phyloP scores from a whole-genome alignment of 2,329 filamentous ascomycete species.

The Orbilia ellipsospora region DNA sequence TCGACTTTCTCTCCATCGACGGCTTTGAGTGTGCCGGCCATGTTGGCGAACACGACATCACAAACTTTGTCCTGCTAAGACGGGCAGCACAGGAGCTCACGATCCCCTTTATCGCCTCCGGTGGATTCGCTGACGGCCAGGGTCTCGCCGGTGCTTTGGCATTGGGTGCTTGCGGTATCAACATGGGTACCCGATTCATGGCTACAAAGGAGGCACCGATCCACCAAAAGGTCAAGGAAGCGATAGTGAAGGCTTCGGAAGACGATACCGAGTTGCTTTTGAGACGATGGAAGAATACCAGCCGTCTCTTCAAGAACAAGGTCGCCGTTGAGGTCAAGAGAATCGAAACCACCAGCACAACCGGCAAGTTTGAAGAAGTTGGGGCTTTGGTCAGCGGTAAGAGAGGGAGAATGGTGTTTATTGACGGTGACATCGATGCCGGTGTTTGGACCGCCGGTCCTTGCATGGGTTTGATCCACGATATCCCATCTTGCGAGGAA shows the following conservation, averaged over 20 bases:
- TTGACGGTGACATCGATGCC: slow-evolving; percentile 89
- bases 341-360: slow-evolving; percentile 83
- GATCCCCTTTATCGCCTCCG: slow-evolving; percentile 93
- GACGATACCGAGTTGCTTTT: slow-evolving; percentile 82
- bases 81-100: slow-evolving; percentile 83
- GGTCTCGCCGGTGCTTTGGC: slow-evolving; percentile 90
- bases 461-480: slow-evolving; percentile 88
- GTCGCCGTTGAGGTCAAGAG: slow-evolving; percentile 81
- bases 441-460: slow-evolving; percentile 98
- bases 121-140: slow-evolving; percentile 93
- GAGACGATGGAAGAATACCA: slow-evolving; percentile 92
- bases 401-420: slow-evolving; percentile 88
- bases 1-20: slow-evolving; percentile 96
- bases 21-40: slow-evolving; percentile 96
- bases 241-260: slow-evolving; percentile 88
- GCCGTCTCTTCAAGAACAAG: slow-evolving; percentile 88
- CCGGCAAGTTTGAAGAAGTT: slow-evolving; percentile 89
- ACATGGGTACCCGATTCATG: slow-evolving; percentile 99
- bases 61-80: slow-evolving; percentile 87
- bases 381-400: slow-evolving; percentile 89
- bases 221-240: slow-evolving; percentile 90
- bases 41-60: slow-evolving; percentile 87
- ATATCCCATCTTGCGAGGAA: slow-evolving; percentile 79
- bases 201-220: slow-evolving; percentile 93
- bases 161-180: slow-evolving; percentile 91